phyloP scores from a whole-genome alignment of 2,329 filamentous ascomycete species.

The Fusarium verrucosum region DNA sequence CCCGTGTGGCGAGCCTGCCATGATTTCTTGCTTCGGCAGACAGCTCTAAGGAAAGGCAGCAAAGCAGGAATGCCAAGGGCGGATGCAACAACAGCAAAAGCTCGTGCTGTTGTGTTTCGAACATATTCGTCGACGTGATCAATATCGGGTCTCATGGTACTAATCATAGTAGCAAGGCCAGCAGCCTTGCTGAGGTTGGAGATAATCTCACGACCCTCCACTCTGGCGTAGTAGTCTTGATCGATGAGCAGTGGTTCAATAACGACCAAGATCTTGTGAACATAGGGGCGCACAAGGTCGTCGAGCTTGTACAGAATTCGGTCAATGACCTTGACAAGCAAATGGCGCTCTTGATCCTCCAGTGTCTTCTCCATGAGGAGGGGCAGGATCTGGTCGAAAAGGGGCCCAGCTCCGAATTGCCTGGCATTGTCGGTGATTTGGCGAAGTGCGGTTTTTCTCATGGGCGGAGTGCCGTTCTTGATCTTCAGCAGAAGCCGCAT shows the following conservation, averaged over 20 bases:
- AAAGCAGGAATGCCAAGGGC: slow-evolving; percentile 95
- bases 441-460: slow-evolving; percentile 97
- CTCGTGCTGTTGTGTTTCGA: slow-evolving; percentile 94
- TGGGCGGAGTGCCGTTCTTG: slow-evolving; percentile 98
- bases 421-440: slow-evolving; percentile 98
- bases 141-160: slow-evolving; percentile 98
- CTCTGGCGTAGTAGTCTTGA: slow-evolving; percentile 98
- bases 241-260: slow-evolving; percentile 99
- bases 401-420: slow-evolving; percentile 89
- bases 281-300: slow-evolving; percentile 93
- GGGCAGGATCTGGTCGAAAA: slow-evolving; percentile 97
- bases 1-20: slow-evolving; percentile 98
- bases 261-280: slow-evolving; percentile 98
- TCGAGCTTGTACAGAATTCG: slow-evolving; percentile 98
- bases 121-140: slow-evolving; percentile 99
- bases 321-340: slow-evolving; percentile 99
- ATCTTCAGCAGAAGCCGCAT: slow-evolving; percentile 97
- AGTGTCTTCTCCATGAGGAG: slow-evolving; percentile 98
- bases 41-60: slow-evolving; percentile 91
- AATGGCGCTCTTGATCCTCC: slow-evolving; percentile 96
- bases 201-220: slow-evolving; percentile 98
- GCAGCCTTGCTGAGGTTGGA: slow-evolving; percentile 97
- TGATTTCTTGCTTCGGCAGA: slow-evolving; percentile 98
- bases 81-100: slow-evolving; percentile 96
- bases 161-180: slow-evolving; percentile 98